Evolutionary conservation across 805 yeast species (phyloP), one percentile per base, ranked within the genome.

Genomic region (Starmerella bacillaris): DNA sequence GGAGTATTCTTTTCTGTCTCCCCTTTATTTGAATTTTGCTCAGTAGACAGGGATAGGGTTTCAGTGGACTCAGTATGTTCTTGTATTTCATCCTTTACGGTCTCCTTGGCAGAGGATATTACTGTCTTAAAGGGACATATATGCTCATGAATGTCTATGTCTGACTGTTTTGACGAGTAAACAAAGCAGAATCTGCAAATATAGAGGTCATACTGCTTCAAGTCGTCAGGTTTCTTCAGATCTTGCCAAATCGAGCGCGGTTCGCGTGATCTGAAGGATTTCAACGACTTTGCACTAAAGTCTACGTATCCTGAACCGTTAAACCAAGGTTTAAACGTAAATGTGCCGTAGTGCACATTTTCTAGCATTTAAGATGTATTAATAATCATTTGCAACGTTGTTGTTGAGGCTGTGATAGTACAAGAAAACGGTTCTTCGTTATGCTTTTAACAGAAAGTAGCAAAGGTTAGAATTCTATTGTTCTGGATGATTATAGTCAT

Each of bases 121-220:
- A 22, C 50, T 14, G 34, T 32, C 14, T 28, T 30, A 35, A 37
- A 47, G 8, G 44, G 39, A 40, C 60, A 56, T 7, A 33, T 9
- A 3, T 32, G 29, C 33, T 35, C 36, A 48, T 89, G 98, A 2
- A 44, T 43, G 1, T 52, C 57, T 53, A 78, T 60, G 3, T 62
- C 64, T 0, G 45, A 48, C 8, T 50, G 53, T 4, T 50, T 47
- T 20, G 68, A 67, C 0, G 92, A 64, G 51, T 86, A 86, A 46
- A 78, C 77, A 64, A 89, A 82, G 55, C 98, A 89, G 35, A 58
- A 61, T 30, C 74, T 78, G 56, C 98, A 89, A 1, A 89, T 73
- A 48, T 60, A 67, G 12, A 89, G 60, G 18, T 36, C 41, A 18
- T 42, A 35, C 26, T 28, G 38, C 7, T 37, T 40, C 33, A 26